These are phyloP conservation scores for Shiraia bambusicola DNA, from an alignment of 2,329 filamentous ascomycete genomes.

Conservation along the genomic window DNA sequence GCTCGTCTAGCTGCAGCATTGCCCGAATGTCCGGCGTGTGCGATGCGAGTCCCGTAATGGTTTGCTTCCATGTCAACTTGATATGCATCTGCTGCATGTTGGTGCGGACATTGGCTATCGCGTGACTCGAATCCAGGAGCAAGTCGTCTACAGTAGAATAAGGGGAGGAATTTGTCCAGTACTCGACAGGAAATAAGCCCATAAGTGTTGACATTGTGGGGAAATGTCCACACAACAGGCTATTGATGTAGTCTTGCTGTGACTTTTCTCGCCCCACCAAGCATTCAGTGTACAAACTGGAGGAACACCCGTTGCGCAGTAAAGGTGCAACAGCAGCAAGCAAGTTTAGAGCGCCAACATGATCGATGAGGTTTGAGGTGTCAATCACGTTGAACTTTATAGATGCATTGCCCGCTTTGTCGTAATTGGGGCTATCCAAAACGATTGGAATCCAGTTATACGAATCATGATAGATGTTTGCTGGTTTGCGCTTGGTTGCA, in stretches of 20 bases:
- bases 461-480: conserved; percentile 32
- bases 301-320: conserved; percentile 46
- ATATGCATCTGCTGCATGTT: conserved; percentile 8
- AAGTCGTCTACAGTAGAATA: conserved; percentile 24
- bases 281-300: conserved; percentile 44
- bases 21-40: too few relatives aligned
- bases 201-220: conserved; percentile 53
- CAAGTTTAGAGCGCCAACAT: conserved; percentile 50
- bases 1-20: conserved; percentile 45
- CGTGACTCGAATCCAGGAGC: conserved; percentile 14
- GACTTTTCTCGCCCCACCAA: conserved; percentile 41
- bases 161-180: conserved; percentile 16
- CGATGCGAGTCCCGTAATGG: too few relatives aligned
- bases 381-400: conserved; percentile 59
- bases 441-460: conserved; percentile 47
- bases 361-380: conserved; percentile 53
- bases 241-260: conserved; percentile 39
- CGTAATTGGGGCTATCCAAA: conserved; percentile 51
- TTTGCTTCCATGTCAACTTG: neutral
- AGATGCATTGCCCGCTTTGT: conserved; percentile 38
- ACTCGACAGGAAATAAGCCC: conserved; percentile 45
- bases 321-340: conserved; percentile 52
- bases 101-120: conserved; percentile 27
- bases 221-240: conserved; percentile 52
- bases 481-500: conserved; percentile 25